These are phyloP conservation scores for Talaromyces pinophilus DNA, from an alignment of 2,329 filamentous ascomycete genomes.

Conservation along the genomic window DNA sequence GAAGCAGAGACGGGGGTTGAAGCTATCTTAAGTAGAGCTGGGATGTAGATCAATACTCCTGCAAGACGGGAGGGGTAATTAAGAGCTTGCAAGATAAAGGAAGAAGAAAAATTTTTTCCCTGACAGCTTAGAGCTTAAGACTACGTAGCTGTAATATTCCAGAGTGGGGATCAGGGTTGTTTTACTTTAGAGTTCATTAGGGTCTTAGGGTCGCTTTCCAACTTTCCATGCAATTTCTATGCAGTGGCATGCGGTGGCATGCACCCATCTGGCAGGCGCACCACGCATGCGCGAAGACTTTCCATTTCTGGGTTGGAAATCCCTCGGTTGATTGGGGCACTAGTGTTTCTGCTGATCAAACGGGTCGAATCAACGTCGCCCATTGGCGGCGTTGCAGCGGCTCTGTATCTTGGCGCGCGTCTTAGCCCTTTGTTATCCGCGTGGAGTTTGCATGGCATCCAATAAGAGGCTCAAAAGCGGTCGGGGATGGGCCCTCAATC, in stretches of 20 bases:
- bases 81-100: conserved; percentile 2
- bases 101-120: not conserved
- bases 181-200: not conserved
- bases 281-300: not conserved
- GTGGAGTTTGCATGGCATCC: not conserved
- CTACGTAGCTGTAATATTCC: not conserved
- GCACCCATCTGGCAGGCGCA: not conserved
- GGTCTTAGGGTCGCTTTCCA: not conserved
- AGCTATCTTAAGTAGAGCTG: conserved; percentile 10
- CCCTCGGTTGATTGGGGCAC: not conserved
- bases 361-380: not conserved
- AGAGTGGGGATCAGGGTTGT: conserved; percentile 2
- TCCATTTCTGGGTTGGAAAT: not conserved
- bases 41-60: not conserved
- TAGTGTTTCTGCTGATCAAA: not conserved
- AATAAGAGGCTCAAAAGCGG: not conserved
- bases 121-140: not conserved
- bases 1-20: not conserved
- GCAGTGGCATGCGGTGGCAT: not conserved
- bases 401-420: not conserved
- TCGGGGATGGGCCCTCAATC: not conserved
- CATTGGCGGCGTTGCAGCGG: not conserved
- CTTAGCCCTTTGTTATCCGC: conserved; percentile 1
- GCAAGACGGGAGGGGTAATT: not conserved
- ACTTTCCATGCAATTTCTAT: not conserved